Percentiles rank a stretch among this genome's conserved stretches.
These are phyloP conservation scores for Styphnolobium japonicum DNA, from an alignment of 306 rosid species.

Conservation along the genomic window DNA sequence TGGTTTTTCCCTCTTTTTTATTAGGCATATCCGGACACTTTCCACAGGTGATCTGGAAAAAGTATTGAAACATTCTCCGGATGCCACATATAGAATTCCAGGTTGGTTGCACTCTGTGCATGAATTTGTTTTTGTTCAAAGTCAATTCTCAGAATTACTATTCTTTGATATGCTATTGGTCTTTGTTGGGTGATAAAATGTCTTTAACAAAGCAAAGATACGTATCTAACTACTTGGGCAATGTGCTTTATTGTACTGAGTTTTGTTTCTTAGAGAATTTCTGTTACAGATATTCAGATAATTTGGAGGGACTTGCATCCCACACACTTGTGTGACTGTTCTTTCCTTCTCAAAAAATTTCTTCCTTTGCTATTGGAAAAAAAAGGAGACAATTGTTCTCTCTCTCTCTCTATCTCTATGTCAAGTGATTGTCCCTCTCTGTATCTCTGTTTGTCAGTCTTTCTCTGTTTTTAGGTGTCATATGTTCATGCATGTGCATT, in stretches of 20 bases:
- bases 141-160: neutral
- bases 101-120: constrained; percentile 51
- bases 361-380: neutral
- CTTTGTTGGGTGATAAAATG: neutral
- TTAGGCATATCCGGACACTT: constrained; percentile 81
- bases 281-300: constrained; percentile 8
- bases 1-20: constrained; percentile 1
- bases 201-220: neutral
- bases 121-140: constrained; percentile 1
- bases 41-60: constrained; percentile 71
- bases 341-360: neutral
- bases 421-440: neutral
- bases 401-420: neutral
- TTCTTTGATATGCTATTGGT: constrained; percentile 18
- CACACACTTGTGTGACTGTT: neutral
- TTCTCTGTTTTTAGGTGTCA: constrained; percentile 9
- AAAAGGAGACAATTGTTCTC: neutral
- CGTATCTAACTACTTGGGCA: neutral
- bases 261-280: constrained; percentile 20
- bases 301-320: neutral
- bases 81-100: constrained; percentile 67
- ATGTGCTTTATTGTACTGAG: neutral
- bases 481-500: constrained; percentile 13
- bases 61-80: constrained; percentile 58
- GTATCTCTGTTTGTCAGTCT: neutral